Percentiles rank a stretch among this genome's conserved stretches.
Evolutionary conservation across 2,329 filamentous ascomycete species (phyloP).

Genomic region (Arthrobotrys musiformis): DNA sequence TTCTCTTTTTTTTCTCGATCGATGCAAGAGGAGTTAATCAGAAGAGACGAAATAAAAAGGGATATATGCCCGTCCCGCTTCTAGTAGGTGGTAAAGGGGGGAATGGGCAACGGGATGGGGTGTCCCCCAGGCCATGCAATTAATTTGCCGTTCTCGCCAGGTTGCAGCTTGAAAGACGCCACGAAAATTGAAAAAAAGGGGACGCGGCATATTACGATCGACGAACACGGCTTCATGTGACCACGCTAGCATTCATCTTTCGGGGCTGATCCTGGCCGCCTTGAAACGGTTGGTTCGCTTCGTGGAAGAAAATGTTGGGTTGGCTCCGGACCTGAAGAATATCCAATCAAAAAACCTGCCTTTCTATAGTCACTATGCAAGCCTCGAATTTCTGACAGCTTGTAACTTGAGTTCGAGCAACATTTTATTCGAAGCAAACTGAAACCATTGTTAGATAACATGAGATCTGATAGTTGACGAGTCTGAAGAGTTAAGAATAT

Average conservation of each 20-base stretch:
- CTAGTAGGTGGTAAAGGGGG: background rate
- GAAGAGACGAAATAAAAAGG: background rate
- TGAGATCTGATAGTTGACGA: no score
- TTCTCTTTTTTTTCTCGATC: no score
- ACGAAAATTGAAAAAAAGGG: conserved; percentile 47
- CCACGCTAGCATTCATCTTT: conserved; percentile 12
- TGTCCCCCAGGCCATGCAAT: background rate
- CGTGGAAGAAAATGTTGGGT: conserved; percentile 12
- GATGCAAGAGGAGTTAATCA: conserved; percentile 1
- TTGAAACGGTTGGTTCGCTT: conserved; percentile 37
- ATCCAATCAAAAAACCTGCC: conserved; percentile 47
- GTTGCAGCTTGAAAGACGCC: conserved; percentile 52
- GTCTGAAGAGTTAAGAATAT: no score
- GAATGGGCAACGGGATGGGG: conserved; percentile 38
- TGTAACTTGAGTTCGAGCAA: no score
- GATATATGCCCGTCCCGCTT: conserved; percentile 10
- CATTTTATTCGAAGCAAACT: conserved; percentile 28
- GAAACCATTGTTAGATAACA: no score
- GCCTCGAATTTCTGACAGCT: conserved; percentile 42
- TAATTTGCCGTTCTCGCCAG: conserved; percentile 53
- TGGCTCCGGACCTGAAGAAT: conserved; percentile 12
- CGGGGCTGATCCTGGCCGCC: conserved; percentile 40
- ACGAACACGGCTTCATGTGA: conserved; percentile 54
- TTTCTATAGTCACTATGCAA: no score
- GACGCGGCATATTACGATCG: conserved; percentile 45